Evolutionary conservation across 768 basidiomycete species (phyloP).

Genomic region (Strobilomyces confusus): DNA sequence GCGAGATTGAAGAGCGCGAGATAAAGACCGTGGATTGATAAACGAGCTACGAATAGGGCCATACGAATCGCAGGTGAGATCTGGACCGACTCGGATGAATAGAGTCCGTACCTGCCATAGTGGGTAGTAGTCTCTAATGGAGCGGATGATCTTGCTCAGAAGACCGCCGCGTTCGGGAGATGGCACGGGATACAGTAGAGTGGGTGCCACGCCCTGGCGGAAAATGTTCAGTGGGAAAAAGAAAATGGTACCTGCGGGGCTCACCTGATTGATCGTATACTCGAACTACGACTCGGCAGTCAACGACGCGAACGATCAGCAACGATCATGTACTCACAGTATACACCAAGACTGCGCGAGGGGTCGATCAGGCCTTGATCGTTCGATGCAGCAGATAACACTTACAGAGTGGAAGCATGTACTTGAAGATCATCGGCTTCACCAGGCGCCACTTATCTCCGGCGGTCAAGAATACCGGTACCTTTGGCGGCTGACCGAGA

Average conservation of each 20-base stretch:
- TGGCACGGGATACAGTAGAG: conserved; percentile 82
- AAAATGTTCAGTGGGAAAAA: background rate
- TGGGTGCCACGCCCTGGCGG: conserved; percentile 84
- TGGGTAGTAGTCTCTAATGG: conserved; percentile 89
- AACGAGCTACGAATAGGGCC: conserved; percentile 48
- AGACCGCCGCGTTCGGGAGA: conserved; percentile 47
- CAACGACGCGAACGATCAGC: background rate
- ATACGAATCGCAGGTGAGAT: background rate
- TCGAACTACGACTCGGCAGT: conserved; percentile 58
- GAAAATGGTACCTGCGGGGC: background rate
- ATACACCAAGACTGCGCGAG: conserved; percentile 51
- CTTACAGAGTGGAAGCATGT: conserved; percentile 93
- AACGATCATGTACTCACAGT: conserved; percentile 38
- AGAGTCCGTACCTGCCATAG: conserved; percentile 73
- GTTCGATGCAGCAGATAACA: conserved; percentile 8
- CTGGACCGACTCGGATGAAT: background rate
- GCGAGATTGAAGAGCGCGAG: conserved; percentile 85
- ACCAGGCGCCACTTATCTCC: conserved; percentile 80
- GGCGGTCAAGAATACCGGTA: conserved; percentile 51
- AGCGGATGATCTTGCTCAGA: conserved; percentile 75
- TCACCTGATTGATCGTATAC: conserved; percentile 86
- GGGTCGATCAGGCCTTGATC: conserved; percentile 12
- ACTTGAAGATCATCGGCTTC: conserved; percentile 71
- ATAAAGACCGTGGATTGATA: conserved; percentile 94
- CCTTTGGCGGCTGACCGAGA: conserved; percentile 35